A percentile compares a stretch with the other conserved stretches of the same genome.
Evolutionary conservation across 148 eudicot species (phyloP).

Genomic region (Fallopia convolvulus): DNA sequence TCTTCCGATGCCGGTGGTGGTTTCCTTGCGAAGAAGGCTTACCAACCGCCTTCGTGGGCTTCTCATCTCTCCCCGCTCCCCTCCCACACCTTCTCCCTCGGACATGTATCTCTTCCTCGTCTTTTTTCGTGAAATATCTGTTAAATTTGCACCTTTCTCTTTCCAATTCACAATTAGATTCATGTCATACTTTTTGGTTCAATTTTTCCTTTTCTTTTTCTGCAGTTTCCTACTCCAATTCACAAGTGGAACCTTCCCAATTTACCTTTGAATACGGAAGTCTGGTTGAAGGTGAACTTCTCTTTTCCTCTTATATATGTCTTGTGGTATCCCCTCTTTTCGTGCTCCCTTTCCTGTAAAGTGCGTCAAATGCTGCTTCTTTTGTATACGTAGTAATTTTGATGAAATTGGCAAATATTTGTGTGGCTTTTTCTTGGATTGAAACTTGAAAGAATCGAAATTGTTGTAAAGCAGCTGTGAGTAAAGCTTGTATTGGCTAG

Average conservation of each 20-base stretch:
- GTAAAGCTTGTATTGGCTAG: neutral
- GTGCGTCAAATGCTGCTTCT: neutral
- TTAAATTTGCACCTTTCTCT: neutral
- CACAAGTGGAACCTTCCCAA: conserved; percentile 96
- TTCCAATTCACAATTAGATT: neutral
- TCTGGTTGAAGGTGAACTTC: conserved; percentile 75
- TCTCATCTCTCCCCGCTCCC: conserved; percentile 68
- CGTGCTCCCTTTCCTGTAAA: neutral
- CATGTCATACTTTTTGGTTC: neutral
- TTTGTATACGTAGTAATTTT: neutral
- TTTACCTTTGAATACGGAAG: conserved; percentile 64
- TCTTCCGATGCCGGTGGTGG: conserved; percentile 8
- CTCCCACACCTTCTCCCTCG: conserved; percentile 55
- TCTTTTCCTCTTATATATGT: neutral
- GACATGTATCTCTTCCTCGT: conserved; percentile 37
- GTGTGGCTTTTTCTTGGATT: neutral
- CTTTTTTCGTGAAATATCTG: neutral
- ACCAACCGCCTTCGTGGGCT: conserved; percentile 80
- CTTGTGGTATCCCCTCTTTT: neutral
- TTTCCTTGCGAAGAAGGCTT: conserved; percentile 49
- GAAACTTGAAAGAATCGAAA: neutral
- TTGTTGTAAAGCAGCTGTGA: neutral
- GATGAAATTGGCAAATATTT: neutral
- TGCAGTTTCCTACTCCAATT: conserved; percentile 90
- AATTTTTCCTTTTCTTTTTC: neutral